Evolutionary conservation across 83 land plant species (phyloP).

Genomic region (Diphasiastrum complanatum): DNA sequence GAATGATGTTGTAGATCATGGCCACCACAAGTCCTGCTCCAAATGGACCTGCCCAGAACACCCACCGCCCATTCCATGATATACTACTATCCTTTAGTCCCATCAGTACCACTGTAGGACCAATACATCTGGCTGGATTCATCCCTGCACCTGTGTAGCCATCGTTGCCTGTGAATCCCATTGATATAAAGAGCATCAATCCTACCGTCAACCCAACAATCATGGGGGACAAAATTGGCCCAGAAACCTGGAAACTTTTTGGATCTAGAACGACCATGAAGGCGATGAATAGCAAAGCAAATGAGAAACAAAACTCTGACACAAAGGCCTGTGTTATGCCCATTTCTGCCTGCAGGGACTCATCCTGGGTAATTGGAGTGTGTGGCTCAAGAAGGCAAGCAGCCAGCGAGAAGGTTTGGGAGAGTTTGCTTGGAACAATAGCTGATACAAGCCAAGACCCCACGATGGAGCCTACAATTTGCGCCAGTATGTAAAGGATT

Average conservation of each 20-base stretch:
- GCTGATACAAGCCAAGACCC: constrained; percentile 26
- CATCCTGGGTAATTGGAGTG: constrained; percentile 5
- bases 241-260: constrained; percentile 17
- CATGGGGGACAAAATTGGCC: constrained; percentile 24
- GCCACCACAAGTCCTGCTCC: constrained; percentile 27
- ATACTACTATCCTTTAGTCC: no score
- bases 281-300: constrained; percentile 28
- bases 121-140: constrained; percentile 49
- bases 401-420: constrained; percentile 31
- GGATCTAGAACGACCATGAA: constrained; percentile 32
- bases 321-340: constrained; percentile 25
- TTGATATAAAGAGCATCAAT: constrained; percentile 30
- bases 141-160: constrained; percentile 52
- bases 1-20: constrained; percentile 27
- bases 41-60: constrained; percentile 47
- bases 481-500: constrained; percentile 20
- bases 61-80: constrained; percentile 48
- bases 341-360: constrained; percentile 15
- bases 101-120: constrained; percentile 41
- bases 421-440: constrained; percentile 19
- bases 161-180: constrained; percentile 19
- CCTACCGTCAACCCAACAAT: constrained; percentile 34
- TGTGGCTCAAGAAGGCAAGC: no score
- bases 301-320: constrained; percentile 31
- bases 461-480: constrained; percentile 21